These are phyloP conservation scores for Nicotiana tomentosiformis DNA, from an alignment of 257 asterid species.

Conservation along the genomic window DNA sequence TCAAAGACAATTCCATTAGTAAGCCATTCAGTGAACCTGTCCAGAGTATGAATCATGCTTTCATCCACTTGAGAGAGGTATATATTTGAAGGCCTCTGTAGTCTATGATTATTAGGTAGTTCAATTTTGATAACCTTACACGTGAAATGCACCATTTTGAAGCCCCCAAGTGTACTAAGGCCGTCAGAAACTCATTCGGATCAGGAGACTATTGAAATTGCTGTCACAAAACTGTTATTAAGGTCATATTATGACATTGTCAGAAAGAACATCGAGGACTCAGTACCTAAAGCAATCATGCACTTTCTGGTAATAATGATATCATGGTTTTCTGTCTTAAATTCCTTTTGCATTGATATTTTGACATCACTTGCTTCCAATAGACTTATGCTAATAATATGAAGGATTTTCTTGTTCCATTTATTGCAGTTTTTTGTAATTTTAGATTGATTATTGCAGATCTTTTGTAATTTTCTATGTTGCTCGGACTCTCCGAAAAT, in stretches of 20 bases:
- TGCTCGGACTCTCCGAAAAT: too few relatives aligned
- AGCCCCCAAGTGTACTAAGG: constrained; percentile 87
- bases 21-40: constrained; percentile 50
- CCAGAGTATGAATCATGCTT: constrained; percentile 47
- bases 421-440: neutral
- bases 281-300: constrained; percentile 65
- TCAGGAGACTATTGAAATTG: constrained; percentile 59
- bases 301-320: constrained; percentile 50
- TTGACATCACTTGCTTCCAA: neutral
- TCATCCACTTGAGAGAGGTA: constrained; percentile 84
- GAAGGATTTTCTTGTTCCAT: neutral
- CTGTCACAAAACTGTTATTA: constrained; percentile 56
- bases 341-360: neutral
- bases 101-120: neutral
- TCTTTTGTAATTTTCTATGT: neutral
- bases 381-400: neutral
- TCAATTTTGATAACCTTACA: constrained; percentile 3
- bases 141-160: constrained; percentile 3
- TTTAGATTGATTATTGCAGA: neutral
- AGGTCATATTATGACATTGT: constrained; percentile 71
- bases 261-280: constrained; percentile 62
- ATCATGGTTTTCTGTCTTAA: neutral
- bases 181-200: constrained; percentile 77
- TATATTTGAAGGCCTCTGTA: neutral
- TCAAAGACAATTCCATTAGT: constrained; percentile 53